Evolutionary conservation across 1,139 yeast genomes (phyloP).

Genomic region (Geotrichum bryndzae): DNA sequence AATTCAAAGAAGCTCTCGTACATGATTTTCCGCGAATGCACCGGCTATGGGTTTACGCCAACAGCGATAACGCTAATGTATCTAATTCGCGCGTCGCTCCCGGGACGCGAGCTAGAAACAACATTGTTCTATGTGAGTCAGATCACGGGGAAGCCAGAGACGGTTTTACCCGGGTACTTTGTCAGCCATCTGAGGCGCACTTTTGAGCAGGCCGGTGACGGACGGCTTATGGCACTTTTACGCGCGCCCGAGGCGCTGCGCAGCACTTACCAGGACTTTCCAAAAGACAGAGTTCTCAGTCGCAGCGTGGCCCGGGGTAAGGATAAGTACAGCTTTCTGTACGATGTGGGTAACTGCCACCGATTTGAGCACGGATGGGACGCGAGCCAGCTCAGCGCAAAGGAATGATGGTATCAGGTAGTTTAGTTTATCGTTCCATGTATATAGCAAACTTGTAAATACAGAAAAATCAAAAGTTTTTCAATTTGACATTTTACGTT

Average conservation of each 20-base stretch:
- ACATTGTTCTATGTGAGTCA: conserved; percentile 3
- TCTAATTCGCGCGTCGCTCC: conserved; percentile 26
- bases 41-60: conserved; percentile 17
- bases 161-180: conserved; percentile 16
- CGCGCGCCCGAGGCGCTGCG: conserved; percentile 2
- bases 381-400: background rate
- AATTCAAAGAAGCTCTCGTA: conserved; percentile 30
- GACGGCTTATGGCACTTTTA: conserved; percentile 13
- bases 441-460: too few relatives aligned
- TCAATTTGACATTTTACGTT: background rate
- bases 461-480: background rate
- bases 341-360: conserved; percentile 20
- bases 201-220: conserved; percentile 17
- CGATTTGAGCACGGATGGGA: conserved; percentile 22
- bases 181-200: conserved; percentile 22
- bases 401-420: background rate
- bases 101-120: conserved; percentile 22
- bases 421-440: background rate
- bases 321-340: conserved; percentile 19
- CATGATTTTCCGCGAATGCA: conserved; percentile 26
- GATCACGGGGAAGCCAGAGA: background rate
- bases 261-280: conserved; percentile 17
- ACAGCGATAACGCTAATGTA: conserved; percentile 27
- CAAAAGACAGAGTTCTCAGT: conserved; percentile 19
- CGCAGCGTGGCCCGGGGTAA: conserved; percentile 5